Percentiles rank a stretch among this genome's conserved stretches.
Conservation (phyloP, 225 moss, liverwort and hornwort species). For the Marchantia polymorpha region DNA sequence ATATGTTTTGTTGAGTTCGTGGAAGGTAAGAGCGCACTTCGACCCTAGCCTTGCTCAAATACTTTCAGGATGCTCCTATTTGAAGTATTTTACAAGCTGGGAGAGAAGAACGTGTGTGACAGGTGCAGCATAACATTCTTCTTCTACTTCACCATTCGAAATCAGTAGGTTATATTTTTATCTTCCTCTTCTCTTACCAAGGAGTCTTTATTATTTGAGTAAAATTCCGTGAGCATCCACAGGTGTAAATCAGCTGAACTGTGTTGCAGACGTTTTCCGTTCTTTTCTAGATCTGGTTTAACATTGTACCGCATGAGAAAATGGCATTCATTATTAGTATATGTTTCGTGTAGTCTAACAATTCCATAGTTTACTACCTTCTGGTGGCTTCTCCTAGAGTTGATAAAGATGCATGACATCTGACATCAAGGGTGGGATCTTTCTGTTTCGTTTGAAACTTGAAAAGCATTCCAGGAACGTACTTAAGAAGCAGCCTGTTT, state of each 20-base stretch:
- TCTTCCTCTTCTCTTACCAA: not conserved
- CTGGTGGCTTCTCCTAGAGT: not conserved
- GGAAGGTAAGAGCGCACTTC: conserved; percentile 27
- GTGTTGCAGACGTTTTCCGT: not conserved
- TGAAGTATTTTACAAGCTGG: not conserved
- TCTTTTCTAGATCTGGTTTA: not conserved
- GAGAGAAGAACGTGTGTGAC: not conserved
- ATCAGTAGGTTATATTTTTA: not conserved
- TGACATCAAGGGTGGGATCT: not conserved
- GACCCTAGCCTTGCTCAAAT: not conserved
- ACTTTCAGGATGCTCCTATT: not conserved
- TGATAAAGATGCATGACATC: not conserved
- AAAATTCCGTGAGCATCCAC: no score
- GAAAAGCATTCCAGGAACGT: not conserved
- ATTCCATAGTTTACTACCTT: not conserved
- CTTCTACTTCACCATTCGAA: not conserved
- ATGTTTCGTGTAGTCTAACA: not conserved
- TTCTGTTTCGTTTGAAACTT: not conserved
- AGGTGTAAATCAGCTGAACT: no score
- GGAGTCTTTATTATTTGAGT: not conserved
- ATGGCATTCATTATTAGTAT: not conserved
- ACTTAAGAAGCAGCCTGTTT: not conserved
- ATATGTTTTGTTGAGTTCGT: conserved; percentile 13
- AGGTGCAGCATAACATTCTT: not conserved
- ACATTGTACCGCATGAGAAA: not conserved